Percentiles rank a stretch among this genome's conserved stretches.
These are phyloP conservation scores for Prunus padus DNA, from an alignment of 306 rosid genomes.

Conservation along the genomic window DNA sequence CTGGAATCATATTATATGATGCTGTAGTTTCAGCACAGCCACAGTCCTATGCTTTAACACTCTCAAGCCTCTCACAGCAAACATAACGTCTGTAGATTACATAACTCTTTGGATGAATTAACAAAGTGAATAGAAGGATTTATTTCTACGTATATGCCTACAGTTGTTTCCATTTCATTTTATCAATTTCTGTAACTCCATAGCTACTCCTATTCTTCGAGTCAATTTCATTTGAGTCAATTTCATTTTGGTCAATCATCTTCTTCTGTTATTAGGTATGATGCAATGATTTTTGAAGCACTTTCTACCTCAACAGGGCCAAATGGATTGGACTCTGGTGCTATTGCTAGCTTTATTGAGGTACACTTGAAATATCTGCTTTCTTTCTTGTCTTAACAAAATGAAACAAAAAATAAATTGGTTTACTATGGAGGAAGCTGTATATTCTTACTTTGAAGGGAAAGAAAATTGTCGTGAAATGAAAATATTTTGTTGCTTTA, in stretches of 20 bases:
- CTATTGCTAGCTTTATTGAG: conserved; percentile 41
- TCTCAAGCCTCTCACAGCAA: not conserved
- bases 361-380: conserved; percentile 11
- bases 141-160: not conserved
- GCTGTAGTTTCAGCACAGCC: not conserved
- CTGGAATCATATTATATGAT: conserved; percentile 1
- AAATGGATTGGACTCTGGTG: conserved; percentile 38
- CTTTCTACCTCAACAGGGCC: conserved; percentile 29
- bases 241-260: not conserved
- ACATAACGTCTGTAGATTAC: not conserved
- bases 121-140: not conserved
- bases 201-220: not conserved
- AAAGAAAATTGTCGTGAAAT: not conserved
- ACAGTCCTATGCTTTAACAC: not conserved
- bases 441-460: not conserved
- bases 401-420: not conserved
- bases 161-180: not conserved
- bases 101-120: not conserved
- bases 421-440: not conserved
- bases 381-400: not conserved
- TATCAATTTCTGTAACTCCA: not conserved
- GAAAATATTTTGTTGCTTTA: not conserved
- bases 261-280: conserved; percentile 22
- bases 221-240: conserved; percentile 2
- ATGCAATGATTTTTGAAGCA: conserved; percentile 42